phyloP scores from a whole-genome alignment of 2,329 filamentous ascomycete genomes.

The Alternaria ventricosa region DNA sequence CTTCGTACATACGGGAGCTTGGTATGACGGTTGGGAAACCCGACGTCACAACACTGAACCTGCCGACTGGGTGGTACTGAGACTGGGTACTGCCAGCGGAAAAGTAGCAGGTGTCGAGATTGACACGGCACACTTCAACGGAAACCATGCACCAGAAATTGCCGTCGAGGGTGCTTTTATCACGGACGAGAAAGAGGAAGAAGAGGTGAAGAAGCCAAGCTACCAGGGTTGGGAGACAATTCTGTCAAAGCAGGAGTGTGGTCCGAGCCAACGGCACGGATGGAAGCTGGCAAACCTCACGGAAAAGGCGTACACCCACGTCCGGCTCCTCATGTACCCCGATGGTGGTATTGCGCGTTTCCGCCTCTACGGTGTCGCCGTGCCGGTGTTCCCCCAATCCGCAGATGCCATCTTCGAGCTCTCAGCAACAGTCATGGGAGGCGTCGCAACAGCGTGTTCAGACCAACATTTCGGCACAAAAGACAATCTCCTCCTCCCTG shows the following conservation, averaged over 20 bases:
- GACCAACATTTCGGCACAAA: slow-evolving; percentile 87
- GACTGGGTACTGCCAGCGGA: slow-evolving; percentile 69
- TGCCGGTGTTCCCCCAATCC: slow-evolving; percentile 76
- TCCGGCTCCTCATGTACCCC: slow-evolving; percentile 82
- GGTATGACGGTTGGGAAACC: slow-evolving; percentile 72
- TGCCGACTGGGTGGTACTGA: slow-evolving; percentile 66
- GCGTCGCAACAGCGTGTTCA: slow-evolving; percentile 75
- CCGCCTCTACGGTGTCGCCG: slow-evolving; percentile 75
- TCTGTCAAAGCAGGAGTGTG: slow-evolving; percentile 72
- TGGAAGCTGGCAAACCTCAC: slow-evolving; percentile 69
- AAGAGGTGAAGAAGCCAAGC: slow-evolving; percentile 60
- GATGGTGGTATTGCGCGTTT: slow-evolving; percentile 85
- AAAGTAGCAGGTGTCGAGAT: slow-evolving; percentile 77
- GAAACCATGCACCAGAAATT: slow-evolving; percentile 81
- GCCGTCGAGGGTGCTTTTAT: slow-evolving; percentile 77
- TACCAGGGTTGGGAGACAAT: slow-evolving; percentile 71
- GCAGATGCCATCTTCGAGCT: slow-evolving; percentile 73
- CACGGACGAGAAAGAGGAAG: slow-evolving; percentile 61
- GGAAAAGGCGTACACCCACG: slow-evolving; percentile 76
- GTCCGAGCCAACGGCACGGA: slow-evolving; percentile 73
- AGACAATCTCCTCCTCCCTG: slow-evolving; percentile 79
- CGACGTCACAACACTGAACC: slow-evolving; percentile 64
- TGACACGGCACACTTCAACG: slow-evolving; percentile 81
- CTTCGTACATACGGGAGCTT: slow-evolving; percentile 66
- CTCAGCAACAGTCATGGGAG: slow-evolving; percentile 79